These are phyloP conservation scores for Populus euphratica DNA, from an alignment of 345 rosid genomes.

Conservation along the genomic window DNA sequence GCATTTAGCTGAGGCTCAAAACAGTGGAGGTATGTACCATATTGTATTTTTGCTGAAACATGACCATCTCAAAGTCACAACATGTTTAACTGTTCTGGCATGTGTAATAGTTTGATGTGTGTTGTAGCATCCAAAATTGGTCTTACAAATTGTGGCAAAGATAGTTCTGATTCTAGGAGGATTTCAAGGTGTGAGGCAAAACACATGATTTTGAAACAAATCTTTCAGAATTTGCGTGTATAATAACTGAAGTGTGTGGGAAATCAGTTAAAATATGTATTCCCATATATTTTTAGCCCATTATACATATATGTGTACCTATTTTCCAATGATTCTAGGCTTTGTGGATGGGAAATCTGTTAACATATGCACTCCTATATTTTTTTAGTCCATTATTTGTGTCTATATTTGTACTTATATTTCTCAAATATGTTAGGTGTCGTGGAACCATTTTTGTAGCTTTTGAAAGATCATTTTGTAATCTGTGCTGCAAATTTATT, in stretches of 20 bases:
- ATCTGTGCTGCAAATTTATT: not conserved
- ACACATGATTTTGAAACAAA: not conserved
- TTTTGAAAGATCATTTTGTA: not conserved
- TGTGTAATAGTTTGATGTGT: not conserved
- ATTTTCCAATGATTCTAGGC: not conserved
- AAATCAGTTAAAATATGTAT: not conserved
- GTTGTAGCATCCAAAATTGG: not conserved
- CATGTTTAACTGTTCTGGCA: not conserved
- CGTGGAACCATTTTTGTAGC: not conserved
- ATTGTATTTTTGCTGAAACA: slow-evolving; percentile 11
- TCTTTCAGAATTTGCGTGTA: not conserved
- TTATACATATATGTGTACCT: not conserved
- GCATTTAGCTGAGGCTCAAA: slow-evolving; percentile 75
- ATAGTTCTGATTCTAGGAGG: not conserved
- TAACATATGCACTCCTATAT: not conserved
- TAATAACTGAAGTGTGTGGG: not conserved
- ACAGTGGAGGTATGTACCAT: slow-evolving; percentile 65
- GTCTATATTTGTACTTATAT: not conserved
- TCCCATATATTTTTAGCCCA: not conserved
- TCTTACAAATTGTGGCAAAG: not conserved
- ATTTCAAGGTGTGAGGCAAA: not conserved
- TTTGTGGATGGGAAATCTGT: not conserved
- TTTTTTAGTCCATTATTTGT: not conserved
- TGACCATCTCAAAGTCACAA: slow-evolving; percentile 8
- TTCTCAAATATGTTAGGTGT: not conserved